Percentiles rank a stretch among this genome's conserved stretches.
Evolutionary conservation across 2,329 filamentous ascomycete genomes (phyloP).

Genomic region (Cercospora beticola): DNA sequence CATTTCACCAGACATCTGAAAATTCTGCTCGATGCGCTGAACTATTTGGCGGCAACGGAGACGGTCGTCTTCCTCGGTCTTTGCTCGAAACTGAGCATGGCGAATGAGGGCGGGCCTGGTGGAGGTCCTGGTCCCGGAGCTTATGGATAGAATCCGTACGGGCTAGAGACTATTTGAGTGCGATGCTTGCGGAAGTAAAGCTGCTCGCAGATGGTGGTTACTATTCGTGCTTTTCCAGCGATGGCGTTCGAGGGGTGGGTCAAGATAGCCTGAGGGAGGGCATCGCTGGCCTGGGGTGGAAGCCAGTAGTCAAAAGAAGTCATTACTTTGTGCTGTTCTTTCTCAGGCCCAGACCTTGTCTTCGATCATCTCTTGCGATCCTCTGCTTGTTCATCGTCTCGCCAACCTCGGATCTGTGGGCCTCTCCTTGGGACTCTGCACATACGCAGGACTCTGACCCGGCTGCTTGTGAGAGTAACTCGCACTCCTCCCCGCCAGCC

Average conservation of each 20-base stretch:
- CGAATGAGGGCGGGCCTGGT: constrained; percentile 62
- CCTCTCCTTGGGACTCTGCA: neutral
- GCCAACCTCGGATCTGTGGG: constrained; percentile 5
- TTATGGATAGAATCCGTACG: constrained; percentile 20
- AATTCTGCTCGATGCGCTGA: constrained; percentile 89
- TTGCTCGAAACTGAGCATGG: constrained; percentile 77
- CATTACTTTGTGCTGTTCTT: neutral
- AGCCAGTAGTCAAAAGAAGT: neutral
- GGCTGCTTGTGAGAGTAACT: neutral
- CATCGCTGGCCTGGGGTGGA: neutral
- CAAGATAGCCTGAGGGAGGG: neutral
- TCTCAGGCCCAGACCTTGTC: neutral
- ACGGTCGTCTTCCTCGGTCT: constrained; percentile 90
- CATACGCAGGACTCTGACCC: neutral
- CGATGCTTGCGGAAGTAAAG: neutral
- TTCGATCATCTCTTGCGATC: neutral
- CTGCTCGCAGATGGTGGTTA: neutral
- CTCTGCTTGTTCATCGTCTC: neutral
- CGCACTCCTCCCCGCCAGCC: neutral
- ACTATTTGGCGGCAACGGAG: constrained; percentile 96
- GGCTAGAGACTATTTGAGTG: neutral
- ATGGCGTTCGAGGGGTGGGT: constrained; percentile 3
- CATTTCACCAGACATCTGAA: constrained; percentile 91
- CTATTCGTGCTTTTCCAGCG: constrained; percentile 2
- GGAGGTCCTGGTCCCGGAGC: constrained; percentile 28